Conservation (phyloP, 805 yeast species). For the Cyberlindnera petersonii region DNA sequence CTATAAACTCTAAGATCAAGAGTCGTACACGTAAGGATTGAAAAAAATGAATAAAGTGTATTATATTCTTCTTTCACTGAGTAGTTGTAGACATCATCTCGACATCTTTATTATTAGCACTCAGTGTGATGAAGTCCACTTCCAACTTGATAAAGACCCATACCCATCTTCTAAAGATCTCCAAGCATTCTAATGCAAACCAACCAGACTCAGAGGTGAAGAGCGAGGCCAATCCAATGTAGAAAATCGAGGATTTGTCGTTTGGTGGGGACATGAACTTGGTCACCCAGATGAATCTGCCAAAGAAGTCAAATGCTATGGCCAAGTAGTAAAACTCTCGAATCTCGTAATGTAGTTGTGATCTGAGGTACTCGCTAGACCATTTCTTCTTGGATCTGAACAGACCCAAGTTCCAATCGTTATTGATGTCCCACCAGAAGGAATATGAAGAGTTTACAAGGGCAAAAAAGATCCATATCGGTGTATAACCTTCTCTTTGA, state of each 20-base stretch:
- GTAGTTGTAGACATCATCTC: conserved; percentile 12
- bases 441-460: conserved; percentile 71
- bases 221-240: conserved; percentile 9
- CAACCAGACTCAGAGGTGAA: conserved; percentile 49
- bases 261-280: conserved; percentile 35
- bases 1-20: conserved; percentile 35
- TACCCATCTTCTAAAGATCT: conserved; percentile 77
- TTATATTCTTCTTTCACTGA: neutral
- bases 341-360: conserved; percentile 11
- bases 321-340: conserved; percentile 49
- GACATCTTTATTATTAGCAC: conserved; percentile 7
- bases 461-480: conserved; percentile 36
- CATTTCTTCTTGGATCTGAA: conserved; percentile 31
- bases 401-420: conserved; percentile 73
- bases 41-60: neutral
- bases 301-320: conserved; percentile 52
- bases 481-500: conserved; percentile 13
- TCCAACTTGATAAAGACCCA: conserved; percentile 89
- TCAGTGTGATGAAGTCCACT: conserved; percentile 43
- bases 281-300: conserved; percentile 77
- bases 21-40: conserved; percentile 7
- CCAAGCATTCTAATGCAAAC: conserved; percentile 66
- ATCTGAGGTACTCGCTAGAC: conserved; percentile 4
- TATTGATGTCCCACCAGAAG: conserved; percentile 82
- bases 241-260: conserved; percentile 2